phyloP scores from a whole-genome alignment of 176 grass and related monocot genomes.

The Avena sativa region DNA sequence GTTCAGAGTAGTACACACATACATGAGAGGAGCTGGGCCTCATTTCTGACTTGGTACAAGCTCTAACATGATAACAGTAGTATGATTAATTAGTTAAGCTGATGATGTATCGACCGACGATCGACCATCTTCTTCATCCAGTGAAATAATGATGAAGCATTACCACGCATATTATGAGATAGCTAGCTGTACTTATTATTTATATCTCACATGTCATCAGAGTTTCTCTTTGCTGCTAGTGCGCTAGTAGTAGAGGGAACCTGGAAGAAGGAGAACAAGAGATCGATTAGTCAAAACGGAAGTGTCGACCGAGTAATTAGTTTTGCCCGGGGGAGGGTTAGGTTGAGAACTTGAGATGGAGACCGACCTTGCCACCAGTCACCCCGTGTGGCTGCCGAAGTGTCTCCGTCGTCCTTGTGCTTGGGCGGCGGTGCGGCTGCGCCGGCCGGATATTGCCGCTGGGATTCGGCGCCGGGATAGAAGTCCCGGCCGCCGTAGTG shows the following conservation, averaged over 20 bases:
- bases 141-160: constrained; percentile 33
- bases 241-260: constrained; percentile 43
- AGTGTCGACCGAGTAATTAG: background rate
- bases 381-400: background rate
- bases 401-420: background rate
- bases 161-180: background rate
- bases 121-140: constrained; percentile 9
- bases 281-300: background rate
- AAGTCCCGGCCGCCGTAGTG: constrained; percentile 42
- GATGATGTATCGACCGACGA: background rate
- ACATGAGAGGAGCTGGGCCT: background rate
- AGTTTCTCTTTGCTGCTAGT: background rate
- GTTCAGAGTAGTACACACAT: background rate
- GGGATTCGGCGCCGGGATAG: background rate
- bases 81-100: constrained; percentile 18
- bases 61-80: constrained; percentile 10
- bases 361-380: constrained; percentile 43
- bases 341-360: background rate
- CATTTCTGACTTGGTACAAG: constrained; percentile 5
- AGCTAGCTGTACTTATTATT: constrained; percentile 28
- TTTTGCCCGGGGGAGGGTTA: background rate
- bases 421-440: background rate
- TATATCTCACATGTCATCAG: background rate
- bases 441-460: background rate
- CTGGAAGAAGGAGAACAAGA: background rate